Conservation (phyloP, 1,284 basidiomycete species). For the Irpex rosettiformis region DNA sequence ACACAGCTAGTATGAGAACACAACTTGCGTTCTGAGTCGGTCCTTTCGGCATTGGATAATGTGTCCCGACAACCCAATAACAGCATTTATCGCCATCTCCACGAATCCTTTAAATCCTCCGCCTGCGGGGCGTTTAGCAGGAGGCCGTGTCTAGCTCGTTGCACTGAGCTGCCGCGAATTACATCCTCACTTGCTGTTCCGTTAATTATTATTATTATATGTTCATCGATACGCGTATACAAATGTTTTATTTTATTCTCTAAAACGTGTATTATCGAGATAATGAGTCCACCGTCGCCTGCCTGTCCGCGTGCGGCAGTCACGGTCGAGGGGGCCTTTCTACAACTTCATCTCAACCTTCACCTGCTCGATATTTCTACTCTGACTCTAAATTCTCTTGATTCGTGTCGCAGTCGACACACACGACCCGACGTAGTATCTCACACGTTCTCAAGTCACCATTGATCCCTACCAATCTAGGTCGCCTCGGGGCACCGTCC, state of each 20-base stretch:
- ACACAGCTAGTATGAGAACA: too few species aligned
- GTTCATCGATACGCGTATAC: conserved; percentile 11
- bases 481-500: conserved; percentile 53
- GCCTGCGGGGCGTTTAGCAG: not conserved
- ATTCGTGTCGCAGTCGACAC: conserved; percentile 1
- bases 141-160: not conserved
- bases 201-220: not conserved
- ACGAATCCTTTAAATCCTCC: not conserved
- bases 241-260: conserved; percentile 4
- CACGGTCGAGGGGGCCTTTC: not conserved
- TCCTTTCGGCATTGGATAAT: not conserved
- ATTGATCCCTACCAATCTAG: conserved; percentile 65
- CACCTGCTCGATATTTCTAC: conserved; percentile 5
- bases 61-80: not conserved
- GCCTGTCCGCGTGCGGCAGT: not conserved
- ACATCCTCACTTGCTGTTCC: not conserved
- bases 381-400: conserved; percentile 2
- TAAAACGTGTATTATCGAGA: conserved; percentile 7
- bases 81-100: not conserved
- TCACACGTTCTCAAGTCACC: conserved; percentile 36
- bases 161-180: not conserved
- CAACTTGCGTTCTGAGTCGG: too few species aligned
- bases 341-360: conserved; percentile 14
- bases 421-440: conserved; percentile 10
- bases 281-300: conserved; percentile 5